Conservation (phyloP, 345 rosid species). For the Arabis hirsuta region DNA sequence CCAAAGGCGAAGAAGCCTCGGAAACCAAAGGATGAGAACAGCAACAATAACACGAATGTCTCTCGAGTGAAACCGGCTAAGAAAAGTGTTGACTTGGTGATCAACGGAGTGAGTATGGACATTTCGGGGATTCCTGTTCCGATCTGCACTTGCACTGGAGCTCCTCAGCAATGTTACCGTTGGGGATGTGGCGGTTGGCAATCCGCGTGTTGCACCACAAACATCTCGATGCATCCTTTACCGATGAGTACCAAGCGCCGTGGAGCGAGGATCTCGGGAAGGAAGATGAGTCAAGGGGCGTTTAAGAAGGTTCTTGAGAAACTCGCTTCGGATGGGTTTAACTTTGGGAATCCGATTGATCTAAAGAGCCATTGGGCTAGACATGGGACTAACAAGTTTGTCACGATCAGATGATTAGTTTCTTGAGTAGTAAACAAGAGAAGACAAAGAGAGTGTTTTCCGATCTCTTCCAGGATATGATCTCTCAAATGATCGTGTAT, state of each 20-base stretch:
- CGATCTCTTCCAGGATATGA: slow-evolving; percentile 8
- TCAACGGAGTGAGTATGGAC: slow-evolving; percentile 90
- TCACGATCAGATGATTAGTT: slow-evolving; percentile 86
- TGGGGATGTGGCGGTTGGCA: slow-evolving; percentile 99
- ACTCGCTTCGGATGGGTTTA: slow-evolving; percentile 88
- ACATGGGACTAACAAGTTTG: slow-evolving; percentile 99
- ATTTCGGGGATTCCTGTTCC: slow-evolving; percentile 87
- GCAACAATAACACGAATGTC: slow-evolving; percentile 20
- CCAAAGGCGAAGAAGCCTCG: slow-evolving; percentile 69
- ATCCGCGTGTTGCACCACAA: slow-evolving; percentile 95
- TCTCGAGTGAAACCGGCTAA: slow-evolving; percentile 76
- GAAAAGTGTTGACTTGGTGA: slow-evolving; percentile 80
- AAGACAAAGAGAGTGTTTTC: background rate
- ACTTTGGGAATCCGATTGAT: slow-evolving; percentile 86
- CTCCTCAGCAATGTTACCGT: slow-evolving; percentile 92
- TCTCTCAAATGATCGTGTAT: slow-evolving; percentile 37
- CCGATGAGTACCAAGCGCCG: slow-evolving; percentile 97
- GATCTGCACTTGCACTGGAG: slow-evolving; percentile 93
- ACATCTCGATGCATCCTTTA: slow-evolving; percentile 88
- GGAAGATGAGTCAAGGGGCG: slow-evolving; percentile 99
- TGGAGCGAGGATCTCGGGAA: slow-evolving; percentile 95
- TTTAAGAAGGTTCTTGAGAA: slow-evolving; percentile 96
- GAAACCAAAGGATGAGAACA: slow-evolving; percentile 72
- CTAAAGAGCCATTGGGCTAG: slow-evolving; percentile 95
- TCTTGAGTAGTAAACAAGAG: background rate